Evolutionary conservation across 345 rosid species (phyloP).

Genomic region (Salix viminalis): DNA sequence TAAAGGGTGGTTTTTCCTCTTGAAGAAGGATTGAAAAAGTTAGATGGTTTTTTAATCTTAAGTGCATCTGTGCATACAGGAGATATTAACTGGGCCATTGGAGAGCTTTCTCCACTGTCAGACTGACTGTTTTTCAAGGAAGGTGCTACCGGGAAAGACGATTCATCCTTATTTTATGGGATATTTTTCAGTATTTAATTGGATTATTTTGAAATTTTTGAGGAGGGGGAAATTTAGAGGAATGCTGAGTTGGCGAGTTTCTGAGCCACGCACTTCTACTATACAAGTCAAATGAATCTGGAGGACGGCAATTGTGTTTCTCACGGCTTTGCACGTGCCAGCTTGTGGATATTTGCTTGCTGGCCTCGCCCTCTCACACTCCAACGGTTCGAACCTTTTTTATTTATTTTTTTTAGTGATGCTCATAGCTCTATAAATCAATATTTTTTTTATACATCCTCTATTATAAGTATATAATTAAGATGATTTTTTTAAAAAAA

Average conservation of each 20-base stretch:
- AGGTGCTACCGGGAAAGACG: background rate
- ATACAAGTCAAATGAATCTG: background rate
- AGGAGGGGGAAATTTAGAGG: conserved; percentile 35
- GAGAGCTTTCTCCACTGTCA: background rate
- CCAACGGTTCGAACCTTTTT: conserved; percentile 14
- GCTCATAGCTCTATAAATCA: no score
- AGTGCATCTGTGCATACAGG: conserved; percentile 69
- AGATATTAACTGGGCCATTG: conserved; percentile 76
- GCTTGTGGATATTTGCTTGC: conserved; percentile 17
- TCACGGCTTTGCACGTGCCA: conserved; percentile 43
- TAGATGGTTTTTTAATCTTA: conserved; percentile 47
- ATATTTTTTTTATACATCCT: no score
- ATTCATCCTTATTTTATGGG: no score
- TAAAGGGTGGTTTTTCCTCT: no score
- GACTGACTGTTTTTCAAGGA: no score
- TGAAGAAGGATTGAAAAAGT: background rate
- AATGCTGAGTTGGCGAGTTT: conserved; percentile 58
- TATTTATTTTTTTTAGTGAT: no score
- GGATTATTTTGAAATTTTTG: conserved; percentile 14
- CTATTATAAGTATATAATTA: no score
- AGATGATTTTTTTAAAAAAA: no score
- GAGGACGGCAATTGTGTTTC: background rate
- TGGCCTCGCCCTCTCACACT: background rate
- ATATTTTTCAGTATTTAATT: background rate
- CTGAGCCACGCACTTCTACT: conserved; percentile 37